Percentiles rank a stretch among this genome's conserved stretches.
These are phyloP conservation scores for Populus hybrid DNA, from an alignment of 441 rosid genomes.

Conservation along the genomic window DNA sequence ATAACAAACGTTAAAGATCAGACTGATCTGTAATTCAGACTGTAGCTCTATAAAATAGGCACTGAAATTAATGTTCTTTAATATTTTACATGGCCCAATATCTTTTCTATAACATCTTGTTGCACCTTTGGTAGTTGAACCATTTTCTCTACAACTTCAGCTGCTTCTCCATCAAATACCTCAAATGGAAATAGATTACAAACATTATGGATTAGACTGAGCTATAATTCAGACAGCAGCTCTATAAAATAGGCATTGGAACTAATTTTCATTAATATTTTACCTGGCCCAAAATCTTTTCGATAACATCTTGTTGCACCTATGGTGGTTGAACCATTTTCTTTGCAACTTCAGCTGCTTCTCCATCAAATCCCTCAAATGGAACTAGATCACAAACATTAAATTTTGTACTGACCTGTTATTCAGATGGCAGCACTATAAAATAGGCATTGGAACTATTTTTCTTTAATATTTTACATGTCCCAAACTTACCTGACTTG, in stretches of 20 bases:
- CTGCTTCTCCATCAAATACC: not conserved
- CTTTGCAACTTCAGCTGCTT: not conserved
- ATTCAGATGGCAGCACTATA: not conserved
- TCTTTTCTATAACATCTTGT: not conserved
- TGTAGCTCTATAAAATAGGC: not conserved
- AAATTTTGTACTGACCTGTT: not conserved
- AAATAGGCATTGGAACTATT: constrained; percentile 7
- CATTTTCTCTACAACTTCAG: not conserved
- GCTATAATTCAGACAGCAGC: not conserved
- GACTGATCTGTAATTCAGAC: constrained; percentile 7
- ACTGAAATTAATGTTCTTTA: not conserved
- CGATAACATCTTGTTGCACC: not conserved
- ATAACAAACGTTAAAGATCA: not conserved
- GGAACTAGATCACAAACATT: not conserved
- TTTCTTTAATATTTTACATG: constrained; percentile 5
- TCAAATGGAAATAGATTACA: not conserved
- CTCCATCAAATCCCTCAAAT: not conserved
- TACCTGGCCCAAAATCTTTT: not conserved
- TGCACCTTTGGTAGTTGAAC: not conserved
- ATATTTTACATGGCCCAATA: not conserved
- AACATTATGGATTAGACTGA: not conserved
- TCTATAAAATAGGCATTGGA: not conserved
- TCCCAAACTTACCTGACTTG: constrained; percentile 11
- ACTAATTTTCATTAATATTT: not conserved
- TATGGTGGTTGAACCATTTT: not conserved